Base-by-base conservation (phyloP, 495 filamentous ascomycete species). In the Penicillium mononematosum region DNA sequence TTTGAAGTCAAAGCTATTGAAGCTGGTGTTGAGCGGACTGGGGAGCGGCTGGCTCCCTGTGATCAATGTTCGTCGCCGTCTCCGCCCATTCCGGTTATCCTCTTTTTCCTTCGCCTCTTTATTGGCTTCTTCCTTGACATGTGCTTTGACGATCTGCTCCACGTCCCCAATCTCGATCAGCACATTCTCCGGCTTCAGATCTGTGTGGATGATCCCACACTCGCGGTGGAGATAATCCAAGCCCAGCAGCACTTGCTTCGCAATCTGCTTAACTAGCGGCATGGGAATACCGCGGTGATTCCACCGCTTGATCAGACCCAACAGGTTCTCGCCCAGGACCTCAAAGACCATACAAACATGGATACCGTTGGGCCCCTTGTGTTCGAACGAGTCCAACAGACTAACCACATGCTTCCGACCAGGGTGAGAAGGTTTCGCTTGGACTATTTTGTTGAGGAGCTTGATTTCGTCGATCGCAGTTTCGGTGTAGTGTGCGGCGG, bases 271-370 rank as follows among this genome's bases (percentile, higher is more conserved):
- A 60, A 98, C 94, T 31, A 98, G 81, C 19, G 88, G 82, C 87
- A 96, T 96, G 29, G 94, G 94, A 50, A 98, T 98, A 27, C 94
- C 94, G 31, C 94, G 82, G 70, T 98, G 94, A 63, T 98, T 97
- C 90, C 94, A 98, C 55, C 88, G 85, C 81, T 98, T 98, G 78
- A 98, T 98, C 70, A 98, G 73, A 12, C 95, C 94, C 51, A 98
- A 73, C 47, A 98, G 70, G 67, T 98, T 98, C 80, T 98, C 94
- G 14, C 94, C 94, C 46, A 98, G 75, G 12, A 98, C 94, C 71
- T 98, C 94, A 63, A 98, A 98, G 5, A 98, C 94, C 93, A 98
- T 98, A 79, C 94, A 98, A 47, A 98, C 92, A 67, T 98, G 94
- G 31, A 90, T 85, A 39, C 94, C 94, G 71, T 98, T 93, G 14